Base-by-base conservation (phyloP, 2,329 filamentous ascomycete genomes). In the Trichoderma gracile region DNA sequence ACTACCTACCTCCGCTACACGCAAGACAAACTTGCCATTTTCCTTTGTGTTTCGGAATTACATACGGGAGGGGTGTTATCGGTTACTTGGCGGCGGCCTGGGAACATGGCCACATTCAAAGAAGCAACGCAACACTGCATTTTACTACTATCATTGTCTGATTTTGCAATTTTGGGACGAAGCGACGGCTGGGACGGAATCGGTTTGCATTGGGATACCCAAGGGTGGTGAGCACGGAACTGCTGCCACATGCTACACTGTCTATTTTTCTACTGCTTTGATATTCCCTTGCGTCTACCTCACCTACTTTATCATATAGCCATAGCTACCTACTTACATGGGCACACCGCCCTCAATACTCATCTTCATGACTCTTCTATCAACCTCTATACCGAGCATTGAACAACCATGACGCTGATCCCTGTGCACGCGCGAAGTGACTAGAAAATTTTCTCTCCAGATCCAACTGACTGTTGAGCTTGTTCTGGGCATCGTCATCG, bases 131-230 rank as follows among this genome's bases (percentile, higher is more conserved):
- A 61, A 43, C 58, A 53, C 58, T 61, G 58, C 58, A 53, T 14
- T 61, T 61, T 61, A n/a, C n/a, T 25, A 25, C 17, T 43, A 42
- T 43, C 40, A 33, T 46, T 19, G 25, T 60, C 25, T 43, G 47
- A 12, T 53, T 60, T 45, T 61, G 25, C 47, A n/a, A 46, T 15
- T 38, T 47, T 17, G 47, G 58, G 15, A 61, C 46, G 47, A 61
- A 53, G 58, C 58, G 45, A 61, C 38, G 58, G 58, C 58, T 45
- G 58, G 47, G 49, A 45, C 33, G 40, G 47, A 53, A 33, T 27
- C 17, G 47, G 53, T n/a, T 45, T 17, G n/a, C 58, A 61, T 45
- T 52, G 58, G 33, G 58, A 61, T 61, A 61, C 58, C 58, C 58
- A 49, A 61, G 58, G 58, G 58, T 25, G 46, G 23, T 53, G 46